Conservation (phyloP, 305 asterid species). For the Fraxinus dipetala region DNA sequence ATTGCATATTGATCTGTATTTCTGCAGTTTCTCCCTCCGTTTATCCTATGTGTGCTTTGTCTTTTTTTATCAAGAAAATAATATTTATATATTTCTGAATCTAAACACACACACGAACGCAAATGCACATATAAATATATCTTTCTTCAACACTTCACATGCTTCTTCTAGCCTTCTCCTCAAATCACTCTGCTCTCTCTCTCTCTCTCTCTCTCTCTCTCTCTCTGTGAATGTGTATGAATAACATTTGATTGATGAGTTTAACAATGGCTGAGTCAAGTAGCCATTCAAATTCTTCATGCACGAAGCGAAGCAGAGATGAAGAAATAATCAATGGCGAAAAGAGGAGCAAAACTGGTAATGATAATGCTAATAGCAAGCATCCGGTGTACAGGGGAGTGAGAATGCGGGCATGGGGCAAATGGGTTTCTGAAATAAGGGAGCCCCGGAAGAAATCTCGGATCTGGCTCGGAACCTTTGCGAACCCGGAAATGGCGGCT, state of each 20-base stretch:
- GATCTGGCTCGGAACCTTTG: slow-evolving; percentile 61
- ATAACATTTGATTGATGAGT: background rate
- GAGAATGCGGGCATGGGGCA: slow-evolving; percentile 58
- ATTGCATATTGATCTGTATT: background rate
- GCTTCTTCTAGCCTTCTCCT: background rate
- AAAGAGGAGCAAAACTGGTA: background rate
- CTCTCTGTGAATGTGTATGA: background rate
- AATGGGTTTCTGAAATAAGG: slow-evolving; percentile 61
- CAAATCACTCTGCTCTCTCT: no score
- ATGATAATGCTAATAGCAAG: slow-evolving; percentile 9
- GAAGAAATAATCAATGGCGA: background rate
- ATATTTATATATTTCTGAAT: background rate
- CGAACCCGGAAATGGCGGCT: slow-evolving; percentile 59
- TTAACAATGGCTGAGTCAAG: slow-evolving; percentile 25
- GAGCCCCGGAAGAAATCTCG: slow-evolving; percentile 58
- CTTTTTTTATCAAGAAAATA: background rate
- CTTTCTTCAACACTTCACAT: background rate
- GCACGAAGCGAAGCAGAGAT: slow-evolving; percentile 24
- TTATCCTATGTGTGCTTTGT: background rate
- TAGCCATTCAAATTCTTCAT: slow-evolving; percentile 1
- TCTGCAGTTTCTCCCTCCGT: background rate
- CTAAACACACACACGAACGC: background rate
- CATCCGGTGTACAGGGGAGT: slow-evolving; percentile 45
- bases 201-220: background rate
- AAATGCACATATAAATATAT: background rate